A percentile compares a stretch with the other conserved stretches of the same genome.
Evolutionary conservation across 345 rosid species (phyloP).

Genomic region (Orychophragmus violaceus): DNA sequence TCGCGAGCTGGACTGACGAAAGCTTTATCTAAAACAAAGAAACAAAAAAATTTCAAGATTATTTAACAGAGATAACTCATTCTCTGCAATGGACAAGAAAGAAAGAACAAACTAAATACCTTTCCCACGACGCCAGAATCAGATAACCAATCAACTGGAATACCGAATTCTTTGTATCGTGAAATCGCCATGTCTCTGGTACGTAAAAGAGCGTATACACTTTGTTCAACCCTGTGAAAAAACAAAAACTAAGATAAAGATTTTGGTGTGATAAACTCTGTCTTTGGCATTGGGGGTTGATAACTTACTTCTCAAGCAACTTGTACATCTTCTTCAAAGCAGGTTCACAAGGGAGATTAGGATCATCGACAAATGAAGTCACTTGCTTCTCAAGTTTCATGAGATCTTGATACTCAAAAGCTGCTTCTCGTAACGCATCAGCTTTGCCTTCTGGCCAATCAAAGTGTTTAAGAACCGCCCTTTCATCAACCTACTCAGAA

Average conservation of each 20-base stretch:
- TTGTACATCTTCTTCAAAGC: conserved; percentile 92
- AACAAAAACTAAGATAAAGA: background rate
- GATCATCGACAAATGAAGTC: conserved; percentile 78
- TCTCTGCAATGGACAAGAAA: background rate
- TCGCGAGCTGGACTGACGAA: conserved; percentile 88
- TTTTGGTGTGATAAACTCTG: background rate
- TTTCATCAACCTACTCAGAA: conserved; percentile 83
- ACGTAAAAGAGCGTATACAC: conserved; percentile 83
- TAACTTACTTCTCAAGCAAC: conserved; percentile 84
- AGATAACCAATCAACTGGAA: conserved; percentile 77
- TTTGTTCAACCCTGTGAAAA: conserved; percentile 69
- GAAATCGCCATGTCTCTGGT: conserved; percentile 95
- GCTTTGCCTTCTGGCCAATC: conserved; percentile 99
- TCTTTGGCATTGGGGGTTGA: background rate
- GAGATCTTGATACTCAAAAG: conserved; percentile 95
- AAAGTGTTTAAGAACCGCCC: conserved; percentile 97
- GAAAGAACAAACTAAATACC: conserved; percentile 37
- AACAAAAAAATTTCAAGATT: background rate
- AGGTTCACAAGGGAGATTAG: conserved; percentile 71
- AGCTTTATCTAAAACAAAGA: conserved; percentile 63
- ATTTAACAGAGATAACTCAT: conserved; percentile 23
- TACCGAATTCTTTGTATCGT: conserved; percentile 77
- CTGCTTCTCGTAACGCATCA: conserved; percentile 91
- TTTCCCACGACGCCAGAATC: conserved; percentile 94
- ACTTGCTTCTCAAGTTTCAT: conserved; percentile 79